Evolutionary conservation across 208 protist genomes (phyloP).

Genomic region (Entamoeba histolytica): DNA sequence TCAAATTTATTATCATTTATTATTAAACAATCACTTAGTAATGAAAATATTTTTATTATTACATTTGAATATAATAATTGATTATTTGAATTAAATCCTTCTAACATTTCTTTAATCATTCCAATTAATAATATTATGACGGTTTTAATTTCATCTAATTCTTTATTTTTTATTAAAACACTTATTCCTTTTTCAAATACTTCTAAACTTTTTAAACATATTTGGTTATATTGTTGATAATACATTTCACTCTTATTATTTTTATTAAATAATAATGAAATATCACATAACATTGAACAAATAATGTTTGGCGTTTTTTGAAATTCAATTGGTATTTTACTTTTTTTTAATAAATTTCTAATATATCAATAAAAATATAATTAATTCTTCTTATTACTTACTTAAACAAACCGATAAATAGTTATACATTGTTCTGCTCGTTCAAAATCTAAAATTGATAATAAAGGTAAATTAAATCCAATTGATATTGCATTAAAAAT

Average conservation of each 20-base stretch:
- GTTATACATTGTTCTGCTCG: background rate
- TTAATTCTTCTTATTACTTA: background rate
- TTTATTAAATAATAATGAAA: background rate
- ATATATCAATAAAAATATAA: background rate
- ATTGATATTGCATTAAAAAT: background rate
- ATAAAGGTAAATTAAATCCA: background rate
- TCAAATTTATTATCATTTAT: background rate
- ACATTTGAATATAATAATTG: background rate
- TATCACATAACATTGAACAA: background rate
- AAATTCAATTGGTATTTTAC: background rate
- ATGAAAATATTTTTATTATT: background rate
- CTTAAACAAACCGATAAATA: background rate
- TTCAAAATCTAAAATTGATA: background rate
- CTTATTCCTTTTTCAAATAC: background rate
- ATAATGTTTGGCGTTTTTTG: background rate
- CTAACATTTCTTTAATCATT: background rate
- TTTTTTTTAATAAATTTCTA: background rate
- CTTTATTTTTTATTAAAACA: background rate
- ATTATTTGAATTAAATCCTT: background rate
- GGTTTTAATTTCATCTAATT: background rate
- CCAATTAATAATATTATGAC: background rate
- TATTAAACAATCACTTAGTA: background rate
- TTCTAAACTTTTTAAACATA: background rate
- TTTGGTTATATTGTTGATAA: background rate
- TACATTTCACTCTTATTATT: background rate